Percentiles rank a stretch among this genome's conserved stretches.
Evolutionary conservation across 2,329 filamentous ascomycete species (phyloP).

Genomic region (Claviceps quebecensis): DNA sequence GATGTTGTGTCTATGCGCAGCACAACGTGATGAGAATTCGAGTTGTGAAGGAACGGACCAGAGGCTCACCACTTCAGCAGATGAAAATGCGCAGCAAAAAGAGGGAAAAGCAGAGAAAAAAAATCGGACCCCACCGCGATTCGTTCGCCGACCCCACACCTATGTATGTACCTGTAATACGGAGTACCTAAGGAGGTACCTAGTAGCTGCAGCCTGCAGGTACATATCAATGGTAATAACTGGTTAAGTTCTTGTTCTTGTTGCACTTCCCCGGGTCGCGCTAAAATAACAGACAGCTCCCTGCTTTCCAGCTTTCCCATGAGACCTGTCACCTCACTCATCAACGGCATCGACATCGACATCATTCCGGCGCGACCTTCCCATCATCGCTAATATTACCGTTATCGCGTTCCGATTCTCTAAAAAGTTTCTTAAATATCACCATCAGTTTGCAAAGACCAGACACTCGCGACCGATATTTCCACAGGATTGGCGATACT

Average conservation of each 20-base stretch:
- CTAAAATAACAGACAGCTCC: constrained; percentile 1
- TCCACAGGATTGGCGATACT: background rate
- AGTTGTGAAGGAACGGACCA: background rate
- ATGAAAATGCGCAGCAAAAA: background rate
- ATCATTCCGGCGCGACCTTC: background rate
- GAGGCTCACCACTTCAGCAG: background rate
- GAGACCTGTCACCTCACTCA: background rate
- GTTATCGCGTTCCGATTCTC: background rate
- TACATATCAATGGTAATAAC: background rate
- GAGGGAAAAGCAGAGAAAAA: background rate
- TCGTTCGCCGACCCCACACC: background rate
- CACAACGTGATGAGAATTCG: background rate
- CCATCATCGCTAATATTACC: background rate
- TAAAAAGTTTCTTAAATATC: background rate
- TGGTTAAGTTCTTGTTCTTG: background rate
- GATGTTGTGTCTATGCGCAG: background rate
- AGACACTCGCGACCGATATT: background rate
- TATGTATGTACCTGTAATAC: no score
- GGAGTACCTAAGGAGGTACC: no score
- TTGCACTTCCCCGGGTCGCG: background rate
- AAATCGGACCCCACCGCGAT: background rate
- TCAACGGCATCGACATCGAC: background rate
- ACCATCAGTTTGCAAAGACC: background rate
- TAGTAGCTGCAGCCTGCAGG: background rate
- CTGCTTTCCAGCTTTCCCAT: background rate